Base-by-base conservation (phyloP, 805 yeast genomes). In the Starmera quercuum region DNA sequence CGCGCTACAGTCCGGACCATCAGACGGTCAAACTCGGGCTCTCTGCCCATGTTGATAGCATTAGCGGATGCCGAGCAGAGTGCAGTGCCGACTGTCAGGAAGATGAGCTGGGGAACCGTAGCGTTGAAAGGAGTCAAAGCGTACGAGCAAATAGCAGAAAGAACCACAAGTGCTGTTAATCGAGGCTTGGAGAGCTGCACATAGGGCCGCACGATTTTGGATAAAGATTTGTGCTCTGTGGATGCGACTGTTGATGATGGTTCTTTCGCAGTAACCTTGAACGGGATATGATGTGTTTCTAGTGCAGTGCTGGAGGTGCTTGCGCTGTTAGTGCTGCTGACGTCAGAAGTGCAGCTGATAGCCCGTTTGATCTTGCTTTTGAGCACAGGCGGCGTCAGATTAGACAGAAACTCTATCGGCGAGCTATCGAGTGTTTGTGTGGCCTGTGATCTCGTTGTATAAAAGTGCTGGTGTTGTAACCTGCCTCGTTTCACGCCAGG, bases 41-140 rank as follows among this genome's bases (percentile, higher is more conserved):
- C 98, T 45, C 98, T 67, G 2, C 87, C 97, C 95, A 88, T 90
- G 53, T 92, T 92, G 31, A 92, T 86, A 4, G 97, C 95, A 59
- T 92, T 92, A 3, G 98, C 98, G 2, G 96, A 78, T 9, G 95
- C 94, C 0, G 96, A 86, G 43, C 92, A 75, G 22, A 92, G 60
- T 1, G 90, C 74, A 0, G 97, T 92, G 12, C 98, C 98, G 0
- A 70, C 57, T 0, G 96, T 84, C 21, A 92, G 64, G 44, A 77
- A 76, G 21, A 83, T 48, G 31, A 92, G 68, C 41, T 84, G 79
- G 6, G 74, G 63, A 4, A 90, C 56, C 1, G 92, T 75, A 0
- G 87, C 85, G 9, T 88, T 75, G 43, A 71, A 70, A 1, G 98
- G 97, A 0, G 95, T 84, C 20, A 92, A 62, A 0, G 97, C 97